Percentiles rank a stretch among this genome's conserved stretches.
Conservation (phyloP, 2,329 filamentous ascomycete genomes). For the Sphaerulina vaccinii region DNA sequence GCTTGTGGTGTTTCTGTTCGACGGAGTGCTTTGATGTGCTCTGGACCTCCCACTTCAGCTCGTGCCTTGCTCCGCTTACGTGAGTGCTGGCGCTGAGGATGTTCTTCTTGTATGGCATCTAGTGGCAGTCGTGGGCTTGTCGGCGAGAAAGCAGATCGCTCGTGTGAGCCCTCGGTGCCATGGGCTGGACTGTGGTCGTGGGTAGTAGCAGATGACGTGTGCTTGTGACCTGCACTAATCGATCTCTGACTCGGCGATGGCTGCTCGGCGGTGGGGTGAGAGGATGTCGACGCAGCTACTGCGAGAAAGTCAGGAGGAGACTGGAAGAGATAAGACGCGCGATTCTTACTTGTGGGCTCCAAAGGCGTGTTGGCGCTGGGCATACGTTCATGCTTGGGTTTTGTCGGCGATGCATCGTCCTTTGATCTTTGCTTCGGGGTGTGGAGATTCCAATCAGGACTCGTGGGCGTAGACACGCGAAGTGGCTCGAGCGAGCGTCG, state of each 20-base stretch:
- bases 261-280: conserved; percentile 8
- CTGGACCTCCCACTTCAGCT: conserved; percentile 45
- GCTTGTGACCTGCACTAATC: not conserved
- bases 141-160: conserved; percentile 23
- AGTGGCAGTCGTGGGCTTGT: conserved; percentile 40
- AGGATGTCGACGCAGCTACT: conserved; percentile 12
- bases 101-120: conserved; percentile 45
- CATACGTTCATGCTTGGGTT: conserved; percentile 21
- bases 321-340: conserved; percentile 48
- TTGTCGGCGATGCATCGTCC: conserved; percentile 11
- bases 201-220: conserved; percentile 4
- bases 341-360: conserved; percentile 46
- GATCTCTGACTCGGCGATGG: conserved; percentile 11
- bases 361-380: conserved; percentile 38
- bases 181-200: conserved; percentile 4
- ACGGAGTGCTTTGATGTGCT: conserved; percentile 43
- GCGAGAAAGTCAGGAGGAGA: conserved; percentile 39
- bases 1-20: conserved; percentile 45
- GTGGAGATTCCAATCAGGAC: conserved; percentile 22
- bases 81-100: conserved; percentile 16
- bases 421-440: conserved; percentile 24
- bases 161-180: conserved; percentile 6
- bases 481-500: conserved; percentile 35
- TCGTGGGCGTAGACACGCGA: conserved; percentile 27
- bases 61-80: conserved; percentile 44